Percentiles rank a stretch among this genome's conserved stretches.
Conservation (phyloP, 2,329 filamentous ascomycete genomes). For the Phaeoacremonium minimum region DNA sequence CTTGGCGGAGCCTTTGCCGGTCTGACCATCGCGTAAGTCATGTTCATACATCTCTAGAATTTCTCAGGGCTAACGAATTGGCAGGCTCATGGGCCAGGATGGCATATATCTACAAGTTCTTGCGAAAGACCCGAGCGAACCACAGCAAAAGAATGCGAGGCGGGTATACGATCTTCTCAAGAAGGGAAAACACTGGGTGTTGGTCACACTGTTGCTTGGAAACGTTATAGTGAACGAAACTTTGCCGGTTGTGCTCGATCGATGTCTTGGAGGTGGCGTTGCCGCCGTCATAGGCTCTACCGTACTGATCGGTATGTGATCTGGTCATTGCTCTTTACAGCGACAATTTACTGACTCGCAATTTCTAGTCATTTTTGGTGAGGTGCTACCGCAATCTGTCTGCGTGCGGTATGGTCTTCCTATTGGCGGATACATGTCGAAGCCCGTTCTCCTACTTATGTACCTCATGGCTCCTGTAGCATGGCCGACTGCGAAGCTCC, state of each 20-base stretch:
- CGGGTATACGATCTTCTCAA: constrained; percentile 77
- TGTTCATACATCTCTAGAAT: background rate
- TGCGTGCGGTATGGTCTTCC: constrained; percentile 94
- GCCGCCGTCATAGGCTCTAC: constrained; percentile 93
- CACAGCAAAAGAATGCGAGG: constrained; percentile 81
- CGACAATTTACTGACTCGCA: background rate
- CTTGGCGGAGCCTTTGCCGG: constrained; percentile 92
- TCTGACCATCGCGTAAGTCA: constrained; percentile 79
- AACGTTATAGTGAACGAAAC: constrained; percentile 99
- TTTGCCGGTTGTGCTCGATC: constrained; percentile 88
- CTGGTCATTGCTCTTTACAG: background rate
- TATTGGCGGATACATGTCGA: constrained; percentile 91
- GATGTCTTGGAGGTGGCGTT: constrained; percentile 90
- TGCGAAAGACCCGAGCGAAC: constrained; percentile 74
- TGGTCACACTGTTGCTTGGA: constrained; percentile 87
- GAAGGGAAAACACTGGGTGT: constrained; percentile 94
- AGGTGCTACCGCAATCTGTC: constrained; percentile 91
- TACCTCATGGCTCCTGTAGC: constrained; percentile 85
- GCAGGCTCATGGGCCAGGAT: constrained; percentile 66
- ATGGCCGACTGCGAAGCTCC: constrained; percentile 92
- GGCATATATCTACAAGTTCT: constrained; percentile 97
- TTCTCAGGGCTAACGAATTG: constrained; percentile 1
- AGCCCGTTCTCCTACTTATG: constrained; percentile 84
- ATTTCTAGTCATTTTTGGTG: constrained; percentile 85
- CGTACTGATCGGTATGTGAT: constrained; percentile 74